These are phyloP conservation scores for Boeremia exigua DNA, from an alignment of 2,329 filamentous ascomycete genomes.

Conservation along the genomic window DNA sequence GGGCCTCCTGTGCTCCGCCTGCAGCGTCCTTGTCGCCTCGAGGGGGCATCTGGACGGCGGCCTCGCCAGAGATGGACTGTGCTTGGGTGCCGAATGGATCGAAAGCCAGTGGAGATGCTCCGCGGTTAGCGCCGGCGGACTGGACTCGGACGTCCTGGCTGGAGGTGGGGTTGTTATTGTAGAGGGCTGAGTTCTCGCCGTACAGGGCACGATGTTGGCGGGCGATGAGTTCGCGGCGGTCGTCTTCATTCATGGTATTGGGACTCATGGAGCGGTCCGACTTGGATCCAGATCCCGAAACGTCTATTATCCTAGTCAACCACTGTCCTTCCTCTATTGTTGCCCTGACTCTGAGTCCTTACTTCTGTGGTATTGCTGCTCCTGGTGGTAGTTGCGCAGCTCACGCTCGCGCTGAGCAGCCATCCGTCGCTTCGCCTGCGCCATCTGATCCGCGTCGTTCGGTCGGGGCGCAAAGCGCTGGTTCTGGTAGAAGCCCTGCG, in stretches of 20 bases:
- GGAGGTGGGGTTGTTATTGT: conserved; percentile 70
- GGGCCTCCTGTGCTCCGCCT: conserved; percentile 64
- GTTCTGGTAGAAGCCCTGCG: conserved; percentile 92
- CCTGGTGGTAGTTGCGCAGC: conserved; percentile 99
- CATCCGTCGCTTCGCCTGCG: conserved; percentile 99
- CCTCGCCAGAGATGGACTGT: conserved; percentile 57
- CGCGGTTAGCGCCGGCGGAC: conserved; percentile 67
- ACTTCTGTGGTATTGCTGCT: conserved; percentile 99
- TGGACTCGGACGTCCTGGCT: conserved; percentile 68
- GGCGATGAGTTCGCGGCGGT: conserved; percentile 92
- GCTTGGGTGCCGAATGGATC: conserved; percentile 68
- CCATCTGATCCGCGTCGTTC: conserved; percentile 96
- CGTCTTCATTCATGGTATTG: conserved; percentile 88
- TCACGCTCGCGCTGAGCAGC: conserved; percentile 98
- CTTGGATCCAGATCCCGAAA: conserved; percentile 76
- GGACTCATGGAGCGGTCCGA: conserved; percentile 86
- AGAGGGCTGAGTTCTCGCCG: conserved; percentile 72
- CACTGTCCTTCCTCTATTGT: conserved; percentile 54
- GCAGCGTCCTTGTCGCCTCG: conserved; percentile 53
- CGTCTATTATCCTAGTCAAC: conserved; percentile 68
- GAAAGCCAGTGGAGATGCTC: conserved; percentile 80
- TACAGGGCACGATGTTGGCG: conserved; percentile 95
- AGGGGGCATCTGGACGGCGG: conserved; percentile 59
- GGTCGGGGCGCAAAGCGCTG: conserved; percentile 89
- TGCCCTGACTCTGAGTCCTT: conserved; percentile 80